A percentile compares a stretch with the other conserved stretches of the same genome.
These are phyloP conservation scores for Paraconiothyrium sp. DNA, from an alignment of 2,329 filamentous ascomycete species.

Conservation along the genomic window DNA sequence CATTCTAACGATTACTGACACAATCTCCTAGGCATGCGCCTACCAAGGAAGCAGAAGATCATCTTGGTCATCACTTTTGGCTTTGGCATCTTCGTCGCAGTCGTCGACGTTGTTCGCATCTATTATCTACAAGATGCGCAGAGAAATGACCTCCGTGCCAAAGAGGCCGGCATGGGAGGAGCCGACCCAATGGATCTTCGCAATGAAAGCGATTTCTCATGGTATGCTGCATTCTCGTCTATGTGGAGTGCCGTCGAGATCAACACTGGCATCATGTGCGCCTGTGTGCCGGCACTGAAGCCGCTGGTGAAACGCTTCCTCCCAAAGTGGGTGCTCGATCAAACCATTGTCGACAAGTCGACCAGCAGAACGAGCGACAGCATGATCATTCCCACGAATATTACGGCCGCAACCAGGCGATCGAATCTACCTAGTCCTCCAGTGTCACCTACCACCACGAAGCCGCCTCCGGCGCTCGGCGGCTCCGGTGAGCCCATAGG, in stretches of 20 bases:
- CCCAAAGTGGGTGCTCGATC: constrained; percentile 65
- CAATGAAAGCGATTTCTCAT: constrained; percentile 63
- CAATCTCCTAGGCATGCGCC: constrained; percentile 68
- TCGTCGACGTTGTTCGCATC: constrained; percentile 89
- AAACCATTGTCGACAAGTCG: constrained; percentile 41
- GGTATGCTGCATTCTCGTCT: constrained; percentile 83
- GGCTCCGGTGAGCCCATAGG: constrained; percentile 47
- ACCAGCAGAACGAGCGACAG: constrained; percentile 43
- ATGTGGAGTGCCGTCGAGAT: constrained; percentile 97
- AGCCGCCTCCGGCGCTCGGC: constrained; percentile 31
- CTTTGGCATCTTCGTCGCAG: constrained; percentile 84
- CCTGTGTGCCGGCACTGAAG: constrained; percentile 91
- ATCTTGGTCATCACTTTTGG: constrained; percentile 88
- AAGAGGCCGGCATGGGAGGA: not conserved
- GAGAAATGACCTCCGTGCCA: constrained; percentile 54
- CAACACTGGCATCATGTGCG: constrained; percentile 88
- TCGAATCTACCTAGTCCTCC: constrained; percentile 34
- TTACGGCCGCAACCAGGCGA: constrained; percentile 31
- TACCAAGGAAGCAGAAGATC: constrained; percentile 86
- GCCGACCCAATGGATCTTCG: constrained; percentile 39
- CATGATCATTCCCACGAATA: constrained; percentile 35
- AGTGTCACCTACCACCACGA: constrained; percentile 33
- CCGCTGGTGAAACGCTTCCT: constrained; percentile 76
- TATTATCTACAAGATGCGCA: constrained; percentile 85
- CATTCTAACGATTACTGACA: not conserved